These are phyloP conservation scores for Salicornia ramosissima DNA, from an alignment of 148 eudicot species.

Conservation along the genomic window DNA sequence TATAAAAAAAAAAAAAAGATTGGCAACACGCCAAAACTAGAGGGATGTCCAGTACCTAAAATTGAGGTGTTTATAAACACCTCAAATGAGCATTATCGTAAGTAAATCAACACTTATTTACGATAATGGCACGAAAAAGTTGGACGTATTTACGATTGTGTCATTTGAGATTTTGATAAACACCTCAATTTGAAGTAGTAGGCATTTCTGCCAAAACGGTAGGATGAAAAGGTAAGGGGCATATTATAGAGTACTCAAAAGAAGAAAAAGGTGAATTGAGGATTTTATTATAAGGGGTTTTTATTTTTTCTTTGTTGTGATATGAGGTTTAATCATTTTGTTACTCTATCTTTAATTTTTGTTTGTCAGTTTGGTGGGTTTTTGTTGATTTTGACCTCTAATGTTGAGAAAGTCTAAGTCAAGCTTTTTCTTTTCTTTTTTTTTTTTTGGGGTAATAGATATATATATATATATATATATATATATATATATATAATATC, in stretches of 20 bases:
- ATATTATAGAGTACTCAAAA: constrained; percentile 12
- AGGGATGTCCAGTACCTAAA: too few relatives aligned
- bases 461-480: too few relatives aligned
- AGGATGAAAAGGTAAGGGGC: neutral
- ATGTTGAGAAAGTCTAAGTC: constrained; percentile 17
- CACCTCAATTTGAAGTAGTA: too few relatives aligned
- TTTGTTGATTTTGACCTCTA: constrained; percentile 21
- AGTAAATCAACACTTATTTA: too few relatives aligned
- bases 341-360: constrained; percentile 6
- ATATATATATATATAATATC: too few relatives aligned
- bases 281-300: neutral
- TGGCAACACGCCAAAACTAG: too few relatives aligned
- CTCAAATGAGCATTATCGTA: too few relatives aligned
- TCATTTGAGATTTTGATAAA: too few relatives aligned
- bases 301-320: neutral
- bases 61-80: too few relatives aligned
- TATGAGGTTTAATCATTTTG: neutral
- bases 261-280: neutral
- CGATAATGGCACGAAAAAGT: too few relatives aligned
- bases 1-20: too few relatives aligned
- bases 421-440: constrained; percentile 8
- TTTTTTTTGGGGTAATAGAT: constrained; percentile 16
- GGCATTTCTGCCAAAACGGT: neutral
- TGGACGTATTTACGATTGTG: too few relatives aligned
- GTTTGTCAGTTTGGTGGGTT: constrained; percentile 7